phyloP scores from a whole-genome alignment of 495 filamentous ascomycete species.

The Penicillium herquei region DNA sequence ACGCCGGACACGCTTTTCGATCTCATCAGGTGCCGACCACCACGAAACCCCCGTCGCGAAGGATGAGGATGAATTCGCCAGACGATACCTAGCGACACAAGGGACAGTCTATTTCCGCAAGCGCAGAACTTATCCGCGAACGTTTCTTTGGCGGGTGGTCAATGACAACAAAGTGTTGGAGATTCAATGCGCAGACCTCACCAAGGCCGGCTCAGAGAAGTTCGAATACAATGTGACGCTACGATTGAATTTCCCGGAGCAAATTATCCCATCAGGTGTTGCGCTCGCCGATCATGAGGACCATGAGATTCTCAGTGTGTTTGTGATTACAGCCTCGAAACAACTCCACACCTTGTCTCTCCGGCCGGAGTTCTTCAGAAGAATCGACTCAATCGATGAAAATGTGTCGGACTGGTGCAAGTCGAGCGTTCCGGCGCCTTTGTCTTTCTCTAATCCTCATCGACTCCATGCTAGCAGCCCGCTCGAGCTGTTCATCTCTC shows the following conservation, averaged over 20 bases:
- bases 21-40: constrained; percentile 36
- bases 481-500: constrained; percentile 71
- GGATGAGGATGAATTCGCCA: constrained; percentile 72
- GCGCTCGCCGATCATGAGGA: constrained; percentile 77
- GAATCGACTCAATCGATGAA: constrained; percentile 62
- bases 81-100: constrained; percentile 69
- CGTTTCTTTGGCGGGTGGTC: constrained; percentile 86
- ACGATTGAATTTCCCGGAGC: constrained; percentile 69
- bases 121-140: constrained; percentile 69
- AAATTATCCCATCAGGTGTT: constrained; percentile 71
- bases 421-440: constrained; percentile 63
- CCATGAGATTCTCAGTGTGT: constrained; percentile 75
- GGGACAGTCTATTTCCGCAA: constrained; percentile 83
- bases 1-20: constrained; percentile 45
- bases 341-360: constrained; percentile 79
- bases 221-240: constrained; percentile 70
- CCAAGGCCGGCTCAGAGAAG: constrained; percentile 60
- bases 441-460: constrained; percentile 78
- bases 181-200: constrained; percentile 78
- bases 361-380: constrained; percentile 76
- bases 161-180: constrained; percentile 78
- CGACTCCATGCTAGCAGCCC: constrained; percentile 70
- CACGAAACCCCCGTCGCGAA: constrained; percentile 46
- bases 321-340: constrained; percentile 73
- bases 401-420: constrained; percentile 76